Conservation (phyloP, 2,329 filamentous ascomycete genomes). For the Penicillium fuscoglaucum region DNA sequence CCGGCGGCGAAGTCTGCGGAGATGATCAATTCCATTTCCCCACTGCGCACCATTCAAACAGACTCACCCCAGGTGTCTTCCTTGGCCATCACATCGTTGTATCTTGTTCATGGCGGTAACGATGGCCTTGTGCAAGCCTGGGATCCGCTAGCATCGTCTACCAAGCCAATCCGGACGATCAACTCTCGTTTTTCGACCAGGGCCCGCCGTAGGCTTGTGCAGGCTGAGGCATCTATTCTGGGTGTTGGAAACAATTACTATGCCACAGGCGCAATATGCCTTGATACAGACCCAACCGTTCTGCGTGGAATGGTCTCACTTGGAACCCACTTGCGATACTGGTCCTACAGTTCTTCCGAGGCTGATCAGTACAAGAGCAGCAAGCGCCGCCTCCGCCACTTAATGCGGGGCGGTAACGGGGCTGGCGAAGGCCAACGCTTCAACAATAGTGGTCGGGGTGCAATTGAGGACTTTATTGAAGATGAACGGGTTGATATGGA, state of each 20-base stretch:
- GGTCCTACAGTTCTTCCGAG: slow-evolving; percentile 83
- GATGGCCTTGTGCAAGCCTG: slow-evolving; percentile 95
- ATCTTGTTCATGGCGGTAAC: slow-evolving; percentile 88
- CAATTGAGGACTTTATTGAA: slow-evolving; percentile 77
- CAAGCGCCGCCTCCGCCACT: slow-evolving; percentile 75
- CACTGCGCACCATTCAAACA: slow-evolving; percentile 81
- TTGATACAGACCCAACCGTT: slow-evolving; percentile 84
- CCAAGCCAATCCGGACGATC: slow-evolving; percentile 77
- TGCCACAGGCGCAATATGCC: slow-evolving; percentile 76
- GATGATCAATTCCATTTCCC: slow-evolving; percentile 61
- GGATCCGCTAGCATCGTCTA: slow-evolving; percentile 85
- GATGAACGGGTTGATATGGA: slow-evolving; percentile 82
- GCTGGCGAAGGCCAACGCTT: slow-evolving; percentile 56
- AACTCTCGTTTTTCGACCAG: slow-evolving; percentile 81
- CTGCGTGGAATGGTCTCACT: slow-evolving; percentile 85
- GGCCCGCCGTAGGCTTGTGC: slow-evolving; percentile 71
- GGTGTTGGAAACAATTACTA: slow-evolving; percentile 73
- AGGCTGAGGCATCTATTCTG: slow-evolving; percentile 66
- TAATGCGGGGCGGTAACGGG: slow-evolving; percentile 63
- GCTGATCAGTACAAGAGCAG: slow-evolving; percentile 71
- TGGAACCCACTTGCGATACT: slow-evolving; percentile 84
- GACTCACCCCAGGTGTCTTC: slow-evolving; percentile 86
- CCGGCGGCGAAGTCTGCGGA: slow-evolving; percentile 56
- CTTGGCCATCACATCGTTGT: slow-evolving; percentile 78
- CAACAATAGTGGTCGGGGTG: slow-evolving; percentile 63